Base-by-base conservation (phyloP, 2,329 filamentous ascomycete genomes). In the Alternaria postmessia region DNA sequence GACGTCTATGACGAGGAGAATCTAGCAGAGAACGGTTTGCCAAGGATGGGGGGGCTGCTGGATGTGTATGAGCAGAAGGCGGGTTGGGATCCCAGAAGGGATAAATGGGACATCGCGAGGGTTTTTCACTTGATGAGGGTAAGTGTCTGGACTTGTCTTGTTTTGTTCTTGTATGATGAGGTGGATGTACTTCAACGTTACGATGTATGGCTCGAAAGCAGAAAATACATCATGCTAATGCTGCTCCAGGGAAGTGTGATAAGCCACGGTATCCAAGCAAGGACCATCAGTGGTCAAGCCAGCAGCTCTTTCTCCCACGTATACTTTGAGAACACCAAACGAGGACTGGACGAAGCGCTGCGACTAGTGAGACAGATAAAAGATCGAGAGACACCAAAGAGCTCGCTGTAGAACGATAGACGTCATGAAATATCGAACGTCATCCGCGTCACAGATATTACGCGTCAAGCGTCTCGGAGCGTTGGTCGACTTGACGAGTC, bases 31-130 rank as follows among this genome's bases (percentile, higher is more conserved):
- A 87, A 88, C 1, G 93, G 93, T 2, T 83, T 93, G 53, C 89
- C 89, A 6, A 81, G 81, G 2, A 82, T 85, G 58, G 80, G 85
- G 7, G 81, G 90, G 57, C 82, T 88, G 59, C 70, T 91, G 42
- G 74, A 79, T 46, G 91, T 89, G 88, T 93, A 93, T 77, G 75
- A 80, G 20, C 82, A 87, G 61, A 84, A 86, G 11, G 87, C 88
- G 1, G 90, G 89, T n/a, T 96, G 91, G 85, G 85, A 93, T 78
- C 87, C 90, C 11, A 69, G 73, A 49, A 46, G 54, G 48, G 74
- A 76, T 61, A 64, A 67, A 41, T 77, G 74, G 75, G 70, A 77
- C 48, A 66, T 76, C 55, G 74, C 73, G 11, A 75, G 75, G 51
- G 63, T 75, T 5, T 78, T 78, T 38, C 72, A 77, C 63, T 55